These are phyloP conservation scores for Daedaleopsis nitida DNA, from an alignment of 768 basidiomycete species.

Conservation along the genomic window DNA sequence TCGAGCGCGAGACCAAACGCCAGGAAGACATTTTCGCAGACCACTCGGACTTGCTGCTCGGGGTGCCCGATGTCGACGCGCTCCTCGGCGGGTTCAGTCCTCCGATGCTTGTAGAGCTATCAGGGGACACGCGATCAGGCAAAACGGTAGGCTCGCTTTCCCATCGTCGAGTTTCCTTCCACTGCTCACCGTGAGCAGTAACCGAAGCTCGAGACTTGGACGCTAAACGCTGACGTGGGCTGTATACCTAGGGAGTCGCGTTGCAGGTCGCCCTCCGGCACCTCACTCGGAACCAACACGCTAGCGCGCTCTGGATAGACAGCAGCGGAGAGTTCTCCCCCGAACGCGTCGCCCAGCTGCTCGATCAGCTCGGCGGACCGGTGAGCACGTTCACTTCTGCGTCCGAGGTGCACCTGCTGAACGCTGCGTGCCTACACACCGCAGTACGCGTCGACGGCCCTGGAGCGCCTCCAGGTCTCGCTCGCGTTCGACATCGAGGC, in stretches of 20 bases:
- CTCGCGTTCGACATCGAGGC: constrained; percentile 59
- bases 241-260: constrained; percentile 52
- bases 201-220: no score
- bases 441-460: constrained; percentile 35
- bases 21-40: constrained; percentile 10
- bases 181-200: not conserved
- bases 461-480: constrained; percentile 62
- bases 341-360: constrained; percentile 39
- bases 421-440: no score
- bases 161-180: no score
- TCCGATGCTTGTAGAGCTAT: constrained; percentile 63
- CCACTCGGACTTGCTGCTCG: constrained; percentile 25
- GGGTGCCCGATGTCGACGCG: constrained; percentile 52
- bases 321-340: constrained; percentile 67
- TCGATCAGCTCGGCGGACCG: constrained; percentile 8
- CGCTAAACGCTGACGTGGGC: not conserved
- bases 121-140: constrained; percentile 64
- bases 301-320: constrained; percentile 68
- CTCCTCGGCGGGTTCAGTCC: constrained; percentile 53
- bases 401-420: not conserved
- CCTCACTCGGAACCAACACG: constrained; percentile 40
- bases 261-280: constrained; percentile 59
- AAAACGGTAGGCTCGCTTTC: constrained; percentile 57
- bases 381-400: constrained; percentile 12
- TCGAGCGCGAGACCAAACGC: constrained; percentile 21